phyloP scores from a whole-genome alignment of 139 green algal genomes.

The Dunaliella sp. region DNA sequence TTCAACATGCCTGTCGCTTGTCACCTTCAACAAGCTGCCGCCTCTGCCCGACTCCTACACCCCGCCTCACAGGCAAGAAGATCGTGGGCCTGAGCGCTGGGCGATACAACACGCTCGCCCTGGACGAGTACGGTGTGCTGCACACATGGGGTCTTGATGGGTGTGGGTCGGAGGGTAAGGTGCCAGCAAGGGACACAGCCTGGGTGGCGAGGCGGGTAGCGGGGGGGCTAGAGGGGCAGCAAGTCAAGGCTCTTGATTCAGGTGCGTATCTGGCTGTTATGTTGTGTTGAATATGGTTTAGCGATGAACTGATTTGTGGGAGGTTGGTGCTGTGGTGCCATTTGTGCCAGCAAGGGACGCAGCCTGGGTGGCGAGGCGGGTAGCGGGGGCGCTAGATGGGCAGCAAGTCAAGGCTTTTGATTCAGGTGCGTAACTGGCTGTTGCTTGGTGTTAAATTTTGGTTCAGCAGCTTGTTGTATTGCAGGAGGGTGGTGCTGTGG shows the following conservation, averaged over 20 bases:
- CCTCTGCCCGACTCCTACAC: no score
- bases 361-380: constrained; percentile 27
- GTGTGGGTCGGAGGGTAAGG: neutral
- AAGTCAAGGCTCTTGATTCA: constrained; percentile 45
- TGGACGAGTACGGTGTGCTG: constrained; percentile 18
- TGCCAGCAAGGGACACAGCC: constrained; percentile 20
- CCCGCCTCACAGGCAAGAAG: constrained; percentile 17
- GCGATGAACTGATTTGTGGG: no score
- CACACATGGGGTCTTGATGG: neutral
- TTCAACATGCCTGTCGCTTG: no score
- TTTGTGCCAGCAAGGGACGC: constrained; percentile 16
- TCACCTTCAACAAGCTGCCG: no score
- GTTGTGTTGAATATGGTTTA: no score
- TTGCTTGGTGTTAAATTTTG: constrained; percentile 7
- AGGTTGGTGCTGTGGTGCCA: no score
- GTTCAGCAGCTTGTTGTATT: no score
- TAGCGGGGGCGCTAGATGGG: constrained; percentile 28
- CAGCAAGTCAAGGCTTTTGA: constrained; percentile 25
- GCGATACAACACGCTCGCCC: constrained; percentile 50
- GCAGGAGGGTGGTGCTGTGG: no score
- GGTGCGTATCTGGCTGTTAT: constrained; percentile 27
- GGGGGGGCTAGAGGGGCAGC: constrained; percentile 30
- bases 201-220: constrained; percentile 29
- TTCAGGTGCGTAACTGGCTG: constrained; percentile 34
- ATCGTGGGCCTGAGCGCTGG: constrained; percentile 42